Conservation (phyloP, 108 stramenopile genomes). For the Fistulifera pelliculosa region DNA sequence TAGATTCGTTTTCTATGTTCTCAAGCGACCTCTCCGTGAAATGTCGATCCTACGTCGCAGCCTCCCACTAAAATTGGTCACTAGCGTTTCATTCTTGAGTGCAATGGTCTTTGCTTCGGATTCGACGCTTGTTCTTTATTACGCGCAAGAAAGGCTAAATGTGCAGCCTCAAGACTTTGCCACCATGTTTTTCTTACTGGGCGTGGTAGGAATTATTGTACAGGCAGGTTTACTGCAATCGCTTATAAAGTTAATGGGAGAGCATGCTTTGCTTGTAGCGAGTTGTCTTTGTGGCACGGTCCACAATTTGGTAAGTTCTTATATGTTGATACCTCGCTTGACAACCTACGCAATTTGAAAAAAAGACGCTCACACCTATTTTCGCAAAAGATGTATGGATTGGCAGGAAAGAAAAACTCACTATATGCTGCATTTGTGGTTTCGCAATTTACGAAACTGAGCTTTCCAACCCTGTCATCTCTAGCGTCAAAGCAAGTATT, state of each 20-base stretch:
- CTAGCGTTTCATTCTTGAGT: constrained; percentile 57
- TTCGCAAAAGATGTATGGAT: constrained; percentile 33
- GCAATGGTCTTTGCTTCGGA: constrained; percentile 58
- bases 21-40: constrained; percentile 42
- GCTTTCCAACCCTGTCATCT: constrained; percentile 62
- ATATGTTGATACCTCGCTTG: too few relatives aligned
- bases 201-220: constrained; percentile 51
- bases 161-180: constrained; percentile 62
- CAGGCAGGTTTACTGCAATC: constrained; percentile 58
- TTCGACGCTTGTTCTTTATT: constrained; percentile 57
- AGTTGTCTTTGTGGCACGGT: constrained; percentile 53
- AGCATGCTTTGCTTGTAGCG: constrained; percentile 43
- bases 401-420: constrained; percentile 42
- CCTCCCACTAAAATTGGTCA: constrained; percentile 31
- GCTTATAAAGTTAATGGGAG: constrained; percentile 42
- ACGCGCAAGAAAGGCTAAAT: constrained; percentile 57
- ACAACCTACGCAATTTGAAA: too few relatives aligned
- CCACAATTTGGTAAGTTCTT: constrained; percentile 22
- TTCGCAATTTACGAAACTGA: constrained; percentile 56
- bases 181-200: constrained; percentile 46
- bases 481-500: constrained; percentile 54
- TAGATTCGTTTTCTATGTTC: background rate
- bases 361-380: too few relatives aligned
- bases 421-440: constrained; percentile 50
- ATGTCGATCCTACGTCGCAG: constrained; percentile 55